Evolutionary conservation across 2,329 filamentous ascomycete genomes (phyloP).

Genomic region (Samsoniella hepiali): DNA sequence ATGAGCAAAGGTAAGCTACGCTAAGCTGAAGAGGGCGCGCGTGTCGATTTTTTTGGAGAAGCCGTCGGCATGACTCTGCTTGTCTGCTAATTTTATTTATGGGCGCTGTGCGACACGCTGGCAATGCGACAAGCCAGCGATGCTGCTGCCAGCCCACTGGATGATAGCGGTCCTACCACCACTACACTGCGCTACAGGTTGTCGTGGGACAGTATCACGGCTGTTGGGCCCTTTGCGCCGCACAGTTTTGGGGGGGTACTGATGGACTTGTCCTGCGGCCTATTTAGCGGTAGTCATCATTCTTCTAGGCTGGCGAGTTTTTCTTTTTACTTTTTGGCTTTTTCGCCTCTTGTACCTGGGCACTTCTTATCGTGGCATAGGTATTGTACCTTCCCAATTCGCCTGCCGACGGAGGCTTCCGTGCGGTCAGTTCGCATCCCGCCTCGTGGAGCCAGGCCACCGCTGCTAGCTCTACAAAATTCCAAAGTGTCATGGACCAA

Average conservation of each 20-base stretch:
- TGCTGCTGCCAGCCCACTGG: background rate
- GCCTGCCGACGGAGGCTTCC: background rate
- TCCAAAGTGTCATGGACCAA: background rate
- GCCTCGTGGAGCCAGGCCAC: background rate
- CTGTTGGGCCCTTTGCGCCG: too few relatives aligned
- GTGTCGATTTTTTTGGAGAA: background rate
- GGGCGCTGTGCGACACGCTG: background rate
- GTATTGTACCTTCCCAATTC: background rate
- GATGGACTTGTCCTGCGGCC: too few relatives aligned
- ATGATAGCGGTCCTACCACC: background rate
- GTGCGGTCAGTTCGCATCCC: background rate
- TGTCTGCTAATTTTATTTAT: background rate
- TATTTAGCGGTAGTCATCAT: too few relatives aligned
- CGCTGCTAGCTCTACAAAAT: background rate
- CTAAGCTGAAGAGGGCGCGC: background rate
- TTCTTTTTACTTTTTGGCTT: too few relatives aligned
- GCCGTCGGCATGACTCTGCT: constrained; percentile 1
- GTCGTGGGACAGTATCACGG: background rate
- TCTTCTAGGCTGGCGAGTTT: too few relatives aligned
- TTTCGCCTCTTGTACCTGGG: constrained; percentile 18
- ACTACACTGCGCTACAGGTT: background rate
- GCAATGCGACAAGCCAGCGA: background rate
- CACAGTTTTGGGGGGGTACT: too few relatives aligned
- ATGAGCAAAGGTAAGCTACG: background rate
- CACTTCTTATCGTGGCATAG: background rate